Evolutionary conservation across 495 filamentous ascomycete species (phyloP).

Genomic region (Symbiotaphrina buchneri): DNA sequence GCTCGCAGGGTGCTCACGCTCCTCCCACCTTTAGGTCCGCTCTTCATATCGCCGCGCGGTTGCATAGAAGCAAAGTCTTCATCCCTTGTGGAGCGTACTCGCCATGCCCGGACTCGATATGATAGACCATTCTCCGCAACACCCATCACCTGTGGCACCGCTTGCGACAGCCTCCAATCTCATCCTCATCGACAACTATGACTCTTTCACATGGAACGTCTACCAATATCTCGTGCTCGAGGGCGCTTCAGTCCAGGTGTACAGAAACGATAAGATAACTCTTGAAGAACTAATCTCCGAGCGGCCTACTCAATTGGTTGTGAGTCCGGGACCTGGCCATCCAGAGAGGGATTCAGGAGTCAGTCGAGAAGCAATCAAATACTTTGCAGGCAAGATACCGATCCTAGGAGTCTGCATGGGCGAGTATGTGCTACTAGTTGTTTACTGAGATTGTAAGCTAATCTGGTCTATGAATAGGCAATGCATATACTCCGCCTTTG

Average conservation of each 20-base stretch:
- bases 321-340: slow-evolving; percentile 89
- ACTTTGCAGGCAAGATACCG: slow-evolving; percentile 92
- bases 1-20: too few species aligned
- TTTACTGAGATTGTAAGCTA: not conserved
- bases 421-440: slow-evolving; percentile 30
- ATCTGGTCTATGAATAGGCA: slow-evolving; percentile 20
- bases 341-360: slow-evolving; percentile 77
- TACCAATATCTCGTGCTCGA: slow-evolving; percentile 94
- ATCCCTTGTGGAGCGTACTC: too few species aligned
- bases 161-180: slow-evolving; percentile 68
- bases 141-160: slow-evolving; percentile 42
- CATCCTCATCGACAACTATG: slow-evolving; percentile 95
- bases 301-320: slow-evolving; percentile 78
- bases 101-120: too few species aligned
- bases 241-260: slow-evolving; percentile 72
- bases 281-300: slow-evolving; percentile 61
- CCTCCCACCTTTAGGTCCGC: too few species aligned
- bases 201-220: slow-evolving; percentile 98
- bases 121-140: slow-evolving; percentile 71
- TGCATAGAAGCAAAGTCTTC: too few species aligned
- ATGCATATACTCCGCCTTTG: slow-evolving; percentile 84
- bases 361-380: slow-evolving; percentile 67
- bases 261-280: slow-evolving; percentile 77
- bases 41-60: too few species aligned
- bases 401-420: slow-evolving; percentile 98